These are phyloP conservation scores for Thymus quinquecostatus DNA, from an alignment of 257 asterid species.

Conservation along the genomic window DNA sequence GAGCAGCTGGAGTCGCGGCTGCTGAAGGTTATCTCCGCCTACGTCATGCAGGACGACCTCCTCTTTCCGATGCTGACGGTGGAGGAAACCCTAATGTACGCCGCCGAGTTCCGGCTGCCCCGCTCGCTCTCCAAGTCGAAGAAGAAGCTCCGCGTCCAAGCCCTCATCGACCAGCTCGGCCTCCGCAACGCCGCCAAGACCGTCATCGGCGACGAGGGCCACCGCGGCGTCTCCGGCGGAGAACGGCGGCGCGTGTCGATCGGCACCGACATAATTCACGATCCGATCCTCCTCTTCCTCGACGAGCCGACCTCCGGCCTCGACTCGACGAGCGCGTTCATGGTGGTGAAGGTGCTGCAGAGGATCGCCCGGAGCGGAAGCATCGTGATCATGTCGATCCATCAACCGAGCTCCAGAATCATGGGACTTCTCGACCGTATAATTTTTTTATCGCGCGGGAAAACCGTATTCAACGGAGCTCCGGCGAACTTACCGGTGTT, in stretches of 20 bases:
- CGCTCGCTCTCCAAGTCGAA: constrained; percentile 43
- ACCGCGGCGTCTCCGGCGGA: constrained; percentile 68
- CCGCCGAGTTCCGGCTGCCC: constrained; percentile 75
- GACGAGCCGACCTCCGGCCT: constrained; percentile 90
- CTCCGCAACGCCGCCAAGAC: constrained; percentile 47
- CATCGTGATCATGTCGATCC: constrained; percentile 75
- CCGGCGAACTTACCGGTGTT: constrained; percentile 53
- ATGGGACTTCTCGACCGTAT: constrained; percentile 61
- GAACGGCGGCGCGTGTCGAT: constrained; percentile 82
- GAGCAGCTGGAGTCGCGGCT: constrained; percentile 55
- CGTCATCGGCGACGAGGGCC: constrained; percentile 61
- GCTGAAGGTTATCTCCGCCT: constrained; percentile 65
- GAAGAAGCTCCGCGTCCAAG: constrained; percentile 46
- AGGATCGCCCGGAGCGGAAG: constrained; percentile 80
- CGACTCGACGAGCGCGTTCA: constrained; percentile 78
- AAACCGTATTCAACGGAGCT: constrained; percentile 63
- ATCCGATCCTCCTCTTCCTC: constrained; percentile 68
- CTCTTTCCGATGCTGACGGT: constrained; percentile 76
- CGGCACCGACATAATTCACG: constrained; percentile 84
- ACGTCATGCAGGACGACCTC: constrained; percentile 83
- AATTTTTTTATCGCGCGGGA: constrained; percentile 65
- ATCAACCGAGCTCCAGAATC: constrained; percentile 79
- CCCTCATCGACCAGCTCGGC: constrained; percentile 51
- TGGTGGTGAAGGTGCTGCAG: constrained; percentile 77
- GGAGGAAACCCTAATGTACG: constrained; percentile 72